Evolutionary conservation across 495 filamentous ascomycete species (phyloP).

Genomic region (Chaetomium fimeti): DNA sequence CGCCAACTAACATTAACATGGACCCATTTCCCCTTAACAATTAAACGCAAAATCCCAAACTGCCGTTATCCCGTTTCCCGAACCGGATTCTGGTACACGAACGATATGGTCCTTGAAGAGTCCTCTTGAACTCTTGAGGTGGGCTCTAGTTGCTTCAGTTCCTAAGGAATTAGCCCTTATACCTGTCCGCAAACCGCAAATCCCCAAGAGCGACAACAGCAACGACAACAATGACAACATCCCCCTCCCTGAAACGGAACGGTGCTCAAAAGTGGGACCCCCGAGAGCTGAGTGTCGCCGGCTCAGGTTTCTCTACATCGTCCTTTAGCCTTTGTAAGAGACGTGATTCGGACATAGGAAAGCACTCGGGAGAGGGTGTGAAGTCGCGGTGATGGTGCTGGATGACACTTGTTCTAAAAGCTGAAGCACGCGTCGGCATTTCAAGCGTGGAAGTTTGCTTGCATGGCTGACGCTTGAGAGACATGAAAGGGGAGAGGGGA

Average conservation of each 20-base stretch:
- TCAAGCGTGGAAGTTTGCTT: slow-evolving; percentile 2
- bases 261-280: slow-evolving; percentile 7
- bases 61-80: neutral
- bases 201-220: neutral
- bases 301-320: slow-evolving; percentile 43
- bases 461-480: neutral
- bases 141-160: slow-evolving; percentile 27
- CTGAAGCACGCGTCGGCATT: slow-evolving; percentile 25
- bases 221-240: neutral
- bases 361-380: slow-evolving; percentile 10
- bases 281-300: slow-evolving; percentile 16
- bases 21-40: neutral
- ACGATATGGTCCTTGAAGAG: slow-evolving; percentile 10
- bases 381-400: neutral
- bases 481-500: slow-evolving; percentile 11
- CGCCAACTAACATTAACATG: neutral
- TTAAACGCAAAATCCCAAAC: neutral
- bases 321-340: slow-evolving; percentile 39
- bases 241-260: neutral
- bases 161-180: slow-evolving; percentile 41
- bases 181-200: slow-evolving; percentile 4
- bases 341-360: slow-evolving; percentile 19
- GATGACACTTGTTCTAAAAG: slow-evolving; percentile 20
- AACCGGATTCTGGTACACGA: neutral
- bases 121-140: neutral